Percentiles rank a stretch among this genome's conserved stretches.
These are phyloP conservation scores for Stromatinia cepivora DNA, from an alignment of 2,329 filamentous ascomycete species.

Conservation along the genomic window DNA sequence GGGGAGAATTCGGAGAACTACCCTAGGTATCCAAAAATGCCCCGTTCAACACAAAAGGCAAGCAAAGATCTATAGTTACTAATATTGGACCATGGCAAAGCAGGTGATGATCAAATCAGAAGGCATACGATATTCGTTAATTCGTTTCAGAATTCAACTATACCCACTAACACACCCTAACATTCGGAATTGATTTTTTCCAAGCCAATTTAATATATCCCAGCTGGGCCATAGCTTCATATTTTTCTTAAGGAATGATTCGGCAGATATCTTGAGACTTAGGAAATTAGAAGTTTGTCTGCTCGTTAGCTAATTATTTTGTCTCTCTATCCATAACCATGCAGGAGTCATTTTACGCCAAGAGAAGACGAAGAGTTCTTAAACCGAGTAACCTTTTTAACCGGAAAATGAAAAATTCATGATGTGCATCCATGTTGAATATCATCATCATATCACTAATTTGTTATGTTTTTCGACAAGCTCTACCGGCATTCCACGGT, in stretches of 20 bases:
- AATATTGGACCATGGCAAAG: not conserved
- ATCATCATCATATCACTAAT: not conserved
- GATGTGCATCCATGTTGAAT: conserved; percentile 16
- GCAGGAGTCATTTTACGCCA: not conserved
- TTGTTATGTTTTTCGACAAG: conserved; percentile 19
- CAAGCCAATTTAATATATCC: not conserved
- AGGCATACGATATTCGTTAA: not conserved
- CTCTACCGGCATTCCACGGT: conserved; percentile 17
- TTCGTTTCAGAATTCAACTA: conserved; percentile 12
- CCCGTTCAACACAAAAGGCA: conserved; percentile 2
- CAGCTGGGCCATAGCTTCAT: not conserved
- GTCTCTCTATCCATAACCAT: not conserved
- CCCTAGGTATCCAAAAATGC: conserved; percentile 2
- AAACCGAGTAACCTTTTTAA: conserved; percentile 17
- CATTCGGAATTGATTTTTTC: not conserved
- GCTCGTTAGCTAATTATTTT: not conserved
- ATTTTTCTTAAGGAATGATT: not conserved
- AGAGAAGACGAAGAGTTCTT: not conserved
- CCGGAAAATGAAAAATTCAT: conserved; percentile 11
- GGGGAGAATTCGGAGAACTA: conserved; percentile 18
- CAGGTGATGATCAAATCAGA: conserved; percentile 18
- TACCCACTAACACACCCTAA: not conserved
- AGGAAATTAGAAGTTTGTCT: not conserved
- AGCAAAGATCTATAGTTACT: conserved; percentile 19
- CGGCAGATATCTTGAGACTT: not conserved